Percentiles rank a stretch among this genome's conserved stretches.
Conservation (phyloP, 805 yeast species). For the Kuraishia hungarica region DNA sequence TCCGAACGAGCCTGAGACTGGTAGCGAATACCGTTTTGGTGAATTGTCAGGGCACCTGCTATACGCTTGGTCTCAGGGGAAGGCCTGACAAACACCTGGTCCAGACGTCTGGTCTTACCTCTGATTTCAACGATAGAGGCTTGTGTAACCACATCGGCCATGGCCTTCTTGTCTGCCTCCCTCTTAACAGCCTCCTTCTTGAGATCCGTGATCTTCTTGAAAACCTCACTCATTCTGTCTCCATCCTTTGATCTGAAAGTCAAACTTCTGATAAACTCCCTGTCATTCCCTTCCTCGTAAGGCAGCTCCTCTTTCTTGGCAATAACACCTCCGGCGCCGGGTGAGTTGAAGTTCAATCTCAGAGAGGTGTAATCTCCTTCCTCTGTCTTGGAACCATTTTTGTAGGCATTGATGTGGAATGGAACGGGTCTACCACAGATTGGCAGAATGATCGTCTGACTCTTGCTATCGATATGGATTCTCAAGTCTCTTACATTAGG, state of each 20-base stretch:
- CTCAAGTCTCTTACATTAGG: conserved; percentile 71
- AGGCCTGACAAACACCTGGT: conserved; percentile 86
- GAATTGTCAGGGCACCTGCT: conserved; percentile 85
- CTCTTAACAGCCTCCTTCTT: conserved; percentile 87
- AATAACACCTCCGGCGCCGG: conserved; percentile 72
- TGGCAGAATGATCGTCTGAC: conserved; percentile 85
- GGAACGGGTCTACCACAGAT: conserved; percentile 96
- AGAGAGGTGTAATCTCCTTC: conserved; percentile 92
- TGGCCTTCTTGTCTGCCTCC: conserved; percentile 82
- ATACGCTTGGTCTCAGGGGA: conserved; percentile 95
- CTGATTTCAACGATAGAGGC: conserved; percentile 77
- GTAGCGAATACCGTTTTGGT: conserved; percentile 92
- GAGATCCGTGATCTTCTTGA: conserved; percentile 83
- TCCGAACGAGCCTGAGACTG: conserved; percentile 81
- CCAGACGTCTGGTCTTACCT: conserved; percentile 80
- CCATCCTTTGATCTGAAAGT: conserved; percentile 86
- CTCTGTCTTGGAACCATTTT: conserved; percentile 90
- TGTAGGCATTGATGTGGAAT: conserved; percentile 89
- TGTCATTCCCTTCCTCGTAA: conserved; percentile 81
- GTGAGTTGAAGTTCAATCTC: conserved; percentile 87
- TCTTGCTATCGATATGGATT: conserved; percentile 79
- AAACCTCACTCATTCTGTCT: conserved; percentile 84
- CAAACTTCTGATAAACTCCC: conserved; percentile 78
- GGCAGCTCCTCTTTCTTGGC: conserved; percentile 76
- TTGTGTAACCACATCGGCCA: conserved; percentile 92